Base-by-base conservation (phyloP, 768 basidiomycete genomes). In the Mycena vitilis region DNA sequence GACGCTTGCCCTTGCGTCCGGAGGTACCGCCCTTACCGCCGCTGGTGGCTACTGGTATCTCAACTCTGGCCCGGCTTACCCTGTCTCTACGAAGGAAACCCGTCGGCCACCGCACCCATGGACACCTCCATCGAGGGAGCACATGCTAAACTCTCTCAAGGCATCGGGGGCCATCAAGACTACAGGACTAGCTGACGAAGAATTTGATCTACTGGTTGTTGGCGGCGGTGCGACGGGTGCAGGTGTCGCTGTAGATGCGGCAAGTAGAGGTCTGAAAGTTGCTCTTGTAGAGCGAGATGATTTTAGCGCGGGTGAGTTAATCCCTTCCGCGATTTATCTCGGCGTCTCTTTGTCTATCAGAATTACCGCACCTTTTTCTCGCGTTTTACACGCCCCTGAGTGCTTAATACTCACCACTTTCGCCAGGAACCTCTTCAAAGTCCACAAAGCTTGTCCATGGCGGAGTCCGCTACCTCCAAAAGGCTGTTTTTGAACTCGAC, bases 391-490 rank as follows among this genome's bases (percentile, higher is more conserved):
- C 7, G 4, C 40, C 40, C 15, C 10, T 40, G 10, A 4, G 10
- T 40, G 38, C 59, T 18, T n/a, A 23, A 40, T 30, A 23, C 44
- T 60, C 38, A 48, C 20, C 55, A 42, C 34, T 57, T 22, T 20
- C 30, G 38, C 20, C 59, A 95, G 95, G 96, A 20, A 98, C 97
- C 0, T 97, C 95, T 0, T 97, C 95, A 8, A 99, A 99, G 77
- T 96, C 95, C 10, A 99, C 98, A 1, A 99, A 99, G 78, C 91
- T 99, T 60, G 97, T 99, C 0, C 98, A 99, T 80, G 97, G 97
- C 18, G 97, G 97, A 45, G 97, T 99, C 3, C 89, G 97, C 1
- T 99, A 99, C 79, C 88, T 99, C 13, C 97, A 99, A 75, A 99
- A 99, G 77, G 97, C 97, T 4, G 87, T 98, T 42, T 88, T 96